Conservation (phyloP, 495 filamentous ascomycete genomes). For the Bathelium albidoporum region DNA sequence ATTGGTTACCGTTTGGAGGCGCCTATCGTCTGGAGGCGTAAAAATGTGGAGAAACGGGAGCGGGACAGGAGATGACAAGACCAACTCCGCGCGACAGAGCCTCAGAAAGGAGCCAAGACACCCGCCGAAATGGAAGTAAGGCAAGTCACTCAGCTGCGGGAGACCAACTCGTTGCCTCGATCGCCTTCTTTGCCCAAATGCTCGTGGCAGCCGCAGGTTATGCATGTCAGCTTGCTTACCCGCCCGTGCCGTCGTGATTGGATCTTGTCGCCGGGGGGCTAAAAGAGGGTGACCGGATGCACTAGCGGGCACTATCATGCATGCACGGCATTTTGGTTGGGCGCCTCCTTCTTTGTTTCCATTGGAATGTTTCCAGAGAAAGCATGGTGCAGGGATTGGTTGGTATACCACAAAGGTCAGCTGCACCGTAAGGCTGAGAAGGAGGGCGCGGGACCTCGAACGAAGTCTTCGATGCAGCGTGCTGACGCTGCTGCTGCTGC, state of each 20-base stretch:
- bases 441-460: no score
- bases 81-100: background rate
- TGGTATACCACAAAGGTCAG: background rate
- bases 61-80: no score
- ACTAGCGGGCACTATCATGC: background rate
- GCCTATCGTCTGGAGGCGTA: no score
- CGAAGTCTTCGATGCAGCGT: background rate
- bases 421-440: background rate
- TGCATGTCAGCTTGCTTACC: constrained; percentile 5
- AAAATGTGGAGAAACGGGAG: background rate
- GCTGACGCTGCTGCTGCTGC: background rate
- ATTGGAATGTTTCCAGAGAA: background rate
- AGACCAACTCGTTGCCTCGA: background rate
- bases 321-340: background rate
- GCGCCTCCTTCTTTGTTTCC: background rate
- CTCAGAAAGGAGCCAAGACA: background rate
- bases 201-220: background rate
- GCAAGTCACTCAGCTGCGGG: background rate
- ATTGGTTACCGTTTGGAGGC: background rate
- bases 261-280: background rate
- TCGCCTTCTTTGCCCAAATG: background rate
- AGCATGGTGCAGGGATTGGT: background rate
- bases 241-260: background rate
- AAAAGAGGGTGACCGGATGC: background rate
- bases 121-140: background rate